Evolutionary conservation across 305 asterid species (phyloP).

Genomic region (Rubia peregrina): DNA sequence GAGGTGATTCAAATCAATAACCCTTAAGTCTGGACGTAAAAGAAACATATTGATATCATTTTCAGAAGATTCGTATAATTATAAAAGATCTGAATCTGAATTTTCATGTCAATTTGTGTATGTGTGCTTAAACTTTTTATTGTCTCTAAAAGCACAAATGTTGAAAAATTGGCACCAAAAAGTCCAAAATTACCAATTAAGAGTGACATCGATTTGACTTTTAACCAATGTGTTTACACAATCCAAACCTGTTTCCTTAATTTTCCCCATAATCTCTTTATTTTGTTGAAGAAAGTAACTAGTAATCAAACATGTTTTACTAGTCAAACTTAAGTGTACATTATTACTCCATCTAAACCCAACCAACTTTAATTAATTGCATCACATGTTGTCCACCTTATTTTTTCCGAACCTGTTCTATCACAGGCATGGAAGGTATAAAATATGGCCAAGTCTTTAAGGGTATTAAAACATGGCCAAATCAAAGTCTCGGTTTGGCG

Average conservation of each 20-base stretch:
- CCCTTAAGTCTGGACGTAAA: too few species aligned
- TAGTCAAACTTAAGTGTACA: constrained; percentile 12
- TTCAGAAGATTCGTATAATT: too few species aligned
- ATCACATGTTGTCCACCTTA: constrained; percentile 9
- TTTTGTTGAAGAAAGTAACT: background rate
- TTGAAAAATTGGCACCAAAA: background rate
- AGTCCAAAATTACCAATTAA: background rate
- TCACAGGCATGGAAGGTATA: background rate
- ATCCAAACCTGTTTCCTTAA: background rate
- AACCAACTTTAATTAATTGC: background rate
- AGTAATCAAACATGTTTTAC: constrained; percentile 1
- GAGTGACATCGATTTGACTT: background rate
- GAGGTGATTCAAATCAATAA: too few species aligned
- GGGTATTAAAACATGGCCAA: too few species aligned
- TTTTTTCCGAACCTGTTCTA: background rate
- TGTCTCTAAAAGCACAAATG: background rate
- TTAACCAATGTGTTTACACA: background rate
- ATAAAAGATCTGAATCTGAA: too few species aligned
- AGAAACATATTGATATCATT: too few species aligned
- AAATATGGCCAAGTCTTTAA: too few species aligned
- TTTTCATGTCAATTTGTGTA: too few species aligned
- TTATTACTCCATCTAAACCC: background rate
- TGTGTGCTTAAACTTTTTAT: too few species aligned
- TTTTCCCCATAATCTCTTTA: background rate
- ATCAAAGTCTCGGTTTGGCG: too few species aligned